phyloP scores from a whole-genome alignment of 1,284 basidiomycete genomes.

The Heterobasidion parviporum region DNA sequence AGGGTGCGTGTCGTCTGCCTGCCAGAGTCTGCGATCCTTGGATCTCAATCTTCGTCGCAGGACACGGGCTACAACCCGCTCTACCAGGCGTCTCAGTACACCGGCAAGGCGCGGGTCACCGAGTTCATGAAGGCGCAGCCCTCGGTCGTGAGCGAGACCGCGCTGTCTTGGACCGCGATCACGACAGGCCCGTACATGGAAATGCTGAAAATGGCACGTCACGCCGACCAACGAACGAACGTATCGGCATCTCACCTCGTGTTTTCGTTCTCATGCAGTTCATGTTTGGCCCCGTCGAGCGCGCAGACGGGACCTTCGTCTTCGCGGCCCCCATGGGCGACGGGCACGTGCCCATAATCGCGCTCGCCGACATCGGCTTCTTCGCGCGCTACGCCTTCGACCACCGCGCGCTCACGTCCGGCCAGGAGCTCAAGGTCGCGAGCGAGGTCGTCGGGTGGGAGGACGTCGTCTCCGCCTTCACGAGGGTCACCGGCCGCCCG shows the following conservation, averaged over 20 bases:
- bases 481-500: slow-evolving; percentile 32
- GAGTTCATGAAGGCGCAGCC: slow-evolving; percentile 35
- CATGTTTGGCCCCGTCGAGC: slow-evolving; percentile 29
- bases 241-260: neutral
- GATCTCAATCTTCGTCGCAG: neutral
- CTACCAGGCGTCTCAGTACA: slow-evolving; percentile 25
- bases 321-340: slow-evolving; percentile 17
- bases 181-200: slow-evolving; percentile 37
- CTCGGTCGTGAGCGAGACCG: slow-evolving; percentile 24
- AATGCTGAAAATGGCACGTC: slow-evolving; percentile 29
- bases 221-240: neutral
- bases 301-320: slow-evolving; percentile 34
- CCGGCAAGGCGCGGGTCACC: slow-evolving; percentile 35
- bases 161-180: slow-evolving; percentile 33
- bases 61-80: slow-evolving; percentile 9
- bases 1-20: slow-evolving; percentile 20
- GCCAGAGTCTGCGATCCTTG: neutral
- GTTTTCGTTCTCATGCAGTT: slow-evolving; percentile 14
- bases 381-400: slow-evolving; percentile 31
- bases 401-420: slow-evolving; percentile 30
- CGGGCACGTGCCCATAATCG: slow-evolving; percentile 23
- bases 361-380: slow-evolving; percentile 10
- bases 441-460: slow-evolving; percentile 37
- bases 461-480: slow-evolving; percentile 33
- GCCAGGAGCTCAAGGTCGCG: slow-evolving; percentile 31